Base-by-base conservation (phyloP, 148 eudicot genomes). In the Spergularia marina region DNA sequence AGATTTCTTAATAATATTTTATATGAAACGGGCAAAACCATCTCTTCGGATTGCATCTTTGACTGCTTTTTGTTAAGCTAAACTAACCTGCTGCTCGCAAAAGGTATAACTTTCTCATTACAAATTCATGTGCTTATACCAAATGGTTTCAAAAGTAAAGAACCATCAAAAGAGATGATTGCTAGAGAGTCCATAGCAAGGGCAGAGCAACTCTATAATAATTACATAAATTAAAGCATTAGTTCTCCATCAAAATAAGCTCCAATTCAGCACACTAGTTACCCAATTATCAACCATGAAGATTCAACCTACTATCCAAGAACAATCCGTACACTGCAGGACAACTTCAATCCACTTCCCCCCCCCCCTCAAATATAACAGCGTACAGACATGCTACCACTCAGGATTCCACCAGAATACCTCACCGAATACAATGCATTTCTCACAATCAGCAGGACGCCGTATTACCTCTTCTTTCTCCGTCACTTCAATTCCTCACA, bases 11-110 rank as follows among this genome's bases (percentile, higher is more conserved):
- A 4, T 14, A 15, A 54, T 8, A 54, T 54, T 12, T 54, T 10
- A 54, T 54, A 54, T 7, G 57, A 20, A 67, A 74, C 12, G 30
- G 51, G 21, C 51, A 30, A 74, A 47, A 73, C 20, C 71, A 75
- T 40, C 71, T 36, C 40, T 52, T 30, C 41, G 30, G 12, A 12
- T 18, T 59, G 63, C 30, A 18, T 18, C 63, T 18, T 59, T 30
- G 36, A 30, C 36, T 30, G 36, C 36, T 2, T 30, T 30, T 30
- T 30, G 36, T 30, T 30, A 30, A 54, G 57, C 57, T 54, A 11
- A 54, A 54, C 57, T 54, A 54, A 17, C 57, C 15, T 54, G n/a
- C 15, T 12, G 49, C 49, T 0, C 49, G 10, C 9, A 44, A 44
- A 44, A 9, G 49, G 49, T 9, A 4, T 6, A 44, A 9, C 59